Percentiles rank a stretch among this genome's conserved stretches.
Evolutionary conservation across 2,329 filamentous ascomycete genomes (phyloP).

Genomic region (Talaromyces rugulosus): DNA sequence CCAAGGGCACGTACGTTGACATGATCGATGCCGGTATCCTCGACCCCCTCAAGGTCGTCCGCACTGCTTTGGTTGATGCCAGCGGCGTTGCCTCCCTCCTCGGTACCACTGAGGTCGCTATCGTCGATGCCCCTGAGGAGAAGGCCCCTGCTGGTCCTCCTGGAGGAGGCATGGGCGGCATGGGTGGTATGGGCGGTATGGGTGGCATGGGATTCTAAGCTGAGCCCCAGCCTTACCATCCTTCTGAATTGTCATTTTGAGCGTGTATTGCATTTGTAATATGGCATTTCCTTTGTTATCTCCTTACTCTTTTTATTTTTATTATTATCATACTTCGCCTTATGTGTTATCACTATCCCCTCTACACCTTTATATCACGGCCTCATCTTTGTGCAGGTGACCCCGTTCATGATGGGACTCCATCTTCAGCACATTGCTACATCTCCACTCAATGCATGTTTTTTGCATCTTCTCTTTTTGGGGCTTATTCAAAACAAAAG

Average conservation of each 20-base stretch:
- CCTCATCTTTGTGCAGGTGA: not conserved
- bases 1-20: constrained; percentile 97
- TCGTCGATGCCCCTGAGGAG: constrained; percentile 92
- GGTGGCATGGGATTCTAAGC: constrained; percentile 11
- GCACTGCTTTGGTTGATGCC: constrained; percentile 90
- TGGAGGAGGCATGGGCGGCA: constrained; percentile 56
- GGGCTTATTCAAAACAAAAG: constrained; percentile 7
- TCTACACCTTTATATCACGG: not conserved
- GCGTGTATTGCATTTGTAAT: constrained; percentile 16
- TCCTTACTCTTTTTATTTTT: not conserved
- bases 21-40: constrained; percentile 98
- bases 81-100: constrained; percentile 94
- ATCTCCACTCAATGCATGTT: constrained; percentile 12
- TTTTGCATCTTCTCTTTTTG: constrained; percentile 4
- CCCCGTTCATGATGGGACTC: not conserved
- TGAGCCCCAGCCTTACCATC: not conserved
- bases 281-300: constrained; percentile 8
- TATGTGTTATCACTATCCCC: constrained; percentile 1
- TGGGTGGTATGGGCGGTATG: constrained; percentile 62
- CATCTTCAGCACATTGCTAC: not conserved
- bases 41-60: constrained; percentile 98
- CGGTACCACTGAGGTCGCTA: constrained; percentile 96
- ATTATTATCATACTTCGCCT: not conserved
- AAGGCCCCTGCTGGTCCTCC: constrained; percentile 60
- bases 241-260: constrained; percentile 12